Evolutionary conservation across 2,329 filamentous ascomycete species (phyloP), one percentile per base, ranked within the genome.

Genomic region (Calonectria crousiana): DNA sequence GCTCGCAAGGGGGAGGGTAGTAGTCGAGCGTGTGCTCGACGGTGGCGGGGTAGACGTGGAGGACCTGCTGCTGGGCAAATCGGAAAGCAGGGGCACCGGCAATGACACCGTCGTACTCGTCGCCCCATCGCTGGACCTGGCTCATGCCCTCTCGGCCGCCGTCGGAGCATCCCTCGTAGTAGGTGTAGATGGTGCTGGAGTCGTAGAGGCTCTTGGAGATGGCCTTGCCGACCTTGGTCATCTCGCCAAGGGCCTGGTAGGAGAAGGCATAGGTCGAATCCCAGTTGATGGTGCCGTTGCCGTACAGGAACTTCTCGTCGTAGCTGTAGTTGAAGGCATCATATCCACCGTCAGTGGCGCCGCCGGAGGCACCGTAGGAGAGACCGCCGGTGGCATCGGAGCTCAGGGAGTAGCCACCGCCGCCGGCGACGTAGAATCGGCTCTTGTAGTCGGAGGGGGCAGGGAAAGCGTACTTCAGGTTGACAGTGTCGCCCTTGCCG

Each of bases 221-320:
- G 3, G 82, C 80, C 76, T 89, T 89, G 30, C 87, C 87, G 14
- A 90, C 78, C 13, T 68, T 56, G 1, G 74, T 69, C 84, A 90
- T 86, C 80, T 91, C 90, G 56, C 87, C 86, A 1, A 90, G 82
- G 0, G 86, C 89, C 74, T 87, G 84, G 81, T 90, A 90, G 0
- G 83, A 85, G 68, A 90, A 90, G 83, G 87, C 88, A 81, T 88
- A 85, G 4, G 86, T 83, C 1, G 86, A 82, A 41, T 90, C 84
- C 82, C 85, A 90, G 80, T 90, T 89, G 76, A 89, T 83, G 4
- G 87, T 86, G 14, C 88, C 89, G 72, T 91, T 90, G n/a, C 82
- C 86, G 65, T 82, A 79, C 1, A 89, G 82, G 18, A 85, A 82
- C 2, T 87, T 85, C 23, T 83, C 81, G 67, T 85, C 83, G 56